phyloP scores from a whole-genome alignment of 2,329 filamentous ascomycete species.

The Phialophora macrospora region DNA sequence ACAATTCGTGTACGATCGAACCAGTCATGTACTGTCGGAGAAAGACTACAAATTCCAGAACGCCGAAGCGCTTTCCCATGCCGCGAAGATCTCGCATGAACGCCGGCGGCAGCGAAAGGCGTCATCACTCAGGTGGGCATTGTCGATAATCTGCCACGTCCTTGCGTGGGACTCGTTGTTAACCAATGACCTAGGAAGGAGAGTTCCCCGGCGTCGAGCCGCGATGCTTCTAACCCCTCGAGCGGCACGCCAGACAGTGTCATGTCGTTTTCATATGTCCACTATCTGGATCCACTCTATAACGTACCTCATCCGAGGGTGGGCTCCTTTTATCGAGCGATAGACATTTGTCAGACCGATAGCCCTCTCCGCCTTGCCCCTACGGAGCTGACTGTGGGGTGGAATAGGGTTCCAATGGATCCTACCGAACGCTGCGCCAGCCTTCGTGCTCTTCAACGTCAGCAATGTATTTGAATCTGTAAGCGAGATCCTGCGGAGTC shows the following conservation, averaged over 20 bases:
- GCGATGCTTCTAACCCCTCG: not conserved
- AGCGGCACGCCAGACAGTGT: not conserved
- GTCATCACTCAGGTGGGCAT: not conserved
- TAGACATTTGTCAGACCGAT: not conserved
- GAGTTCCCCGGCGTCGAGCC: not conserved
- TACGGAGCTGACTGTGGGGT: not conserved
- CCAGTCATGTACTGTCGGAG: conserved; percentile 2
- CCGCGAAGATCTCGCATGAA: not conserved
- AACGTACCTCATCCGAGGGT: not conserved
- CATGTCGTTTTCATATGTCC: not conserved
- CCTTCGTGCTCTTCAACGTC: conserved; percentile 2
- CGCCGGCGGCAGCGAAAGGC: not conserved
- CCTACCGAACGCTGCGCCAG: not conserved
- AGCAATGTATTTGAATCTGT: conserved; percentile 4
- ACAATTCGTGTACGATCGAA: not conserved
- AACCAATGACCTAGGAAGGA: not conserved
- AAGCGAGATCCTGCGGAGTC: not conserved
- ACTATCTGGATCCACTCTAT: not conserved
- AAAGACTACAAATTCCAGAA: not conserved
- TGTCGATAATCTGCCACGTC: not conserved
- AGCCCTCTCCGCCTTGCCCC: not conserved
- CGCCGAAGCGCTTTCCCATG: conserved; percentile 1
- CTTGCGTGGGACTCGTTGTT: not conserved
- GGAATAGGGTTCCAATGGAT: conserved; percentile 3
- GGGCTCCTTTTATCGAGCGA: conserved; percentile 2